These are phyloP conservation scores for Hirsutella thompsonii DNA, from an alignment of 2,329 filamentous ascomycete species.

Conservation along the genomic window DNA sequence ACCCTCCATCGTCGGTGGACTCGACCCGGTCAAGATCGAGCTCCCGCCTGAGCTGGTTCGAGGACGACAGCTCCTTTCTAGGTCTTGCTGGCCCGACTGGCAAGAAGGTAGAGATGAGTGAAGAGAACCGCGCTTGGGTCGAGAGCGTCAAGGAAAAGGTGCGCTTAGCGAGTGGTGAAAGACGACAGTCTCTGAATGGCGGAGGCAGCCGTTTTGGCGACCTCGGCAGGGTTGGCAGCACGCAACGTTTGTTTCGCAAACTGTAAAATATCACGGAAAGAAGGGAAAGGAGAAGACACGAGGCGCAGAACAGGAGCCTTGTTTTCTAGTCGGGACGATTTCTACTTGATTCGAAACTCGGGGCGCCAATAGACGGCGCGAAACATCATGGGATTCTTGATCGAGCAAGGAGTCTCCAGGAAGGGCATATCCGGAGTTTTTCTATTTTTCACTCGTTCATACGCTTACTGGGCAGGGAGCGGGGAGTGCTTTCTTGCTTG, in stretches of 20 bases:
- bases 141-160: slow-evolving; percentile 75
- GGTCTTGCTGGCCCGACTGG: slow-evolving; percentile 59
- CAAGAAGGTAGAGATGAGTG: slow-evolving; percentile 52
- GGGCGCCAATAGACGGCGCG: no score
- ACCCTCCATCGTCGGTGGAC: slow-evolving; percentile 27
- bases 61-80: slow-evolving; percentile 45
- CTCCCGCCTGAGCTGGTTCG: slow-evolving; percentile 42
- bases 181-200: slow-evolving; percentile 17
- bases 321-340: no score
- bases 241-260: slow-evolving; percentile 57
- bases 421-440: no score
- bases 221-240: slow-evolving; percentile 58
- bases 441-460: no score
- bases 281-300: not conserved
- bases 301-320: not conserved
- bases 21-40: slow-evolving; percentile 36
- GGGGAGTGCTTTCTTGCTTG: no score
- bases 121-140: slow-evolving; percentile 68
- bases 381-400: no score
- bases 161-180: slow-evolving; percentile 52
- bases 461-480: no score
- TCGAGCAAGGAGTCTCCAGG: no score
- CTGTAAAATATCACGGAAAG: slow-evolving; percentile 7
- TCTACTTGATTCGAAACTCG: no score
- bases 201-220: slow-evolving; percentile 45